These are phyloP conservation scores for Dendrostoma leiphaemia DNA, from an alignment of 2,329 filamentous ascomycete genomes.

Conservation along the genomic window DNA sequence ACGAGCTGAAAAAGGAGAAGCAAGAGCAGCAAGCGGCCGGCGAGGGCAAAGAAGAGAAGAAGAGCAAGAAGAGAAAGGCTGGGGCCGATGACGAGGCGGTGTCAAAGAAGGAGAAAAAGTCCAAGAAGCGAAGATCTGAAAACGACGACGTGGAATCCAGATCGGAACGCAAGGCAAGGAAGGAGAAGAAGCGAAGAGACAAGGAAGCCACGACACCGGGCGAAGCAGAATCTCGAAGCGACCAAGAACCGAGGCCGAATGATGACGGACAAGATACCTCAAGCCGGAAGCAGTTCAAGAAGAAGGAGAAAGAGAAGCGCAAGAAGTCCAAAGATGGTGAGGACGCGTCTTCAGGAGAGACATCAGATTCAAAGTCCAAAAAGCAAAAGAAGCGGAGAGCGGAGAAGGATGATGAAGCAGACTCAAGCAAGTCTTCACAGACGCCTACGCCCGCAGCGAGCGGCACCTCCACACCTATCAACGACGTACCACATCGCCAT, in stretches of 20 bases:
- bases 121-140: constrained; percentile 49
- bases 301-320: constrained; percentile 22
- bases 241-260: constrained; percentile 25
- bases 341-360: constrained; percentile 24
- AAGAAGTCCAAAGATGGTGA: constrained; percentile 37
- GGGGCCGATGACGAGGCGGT: constrained; percentile 23
- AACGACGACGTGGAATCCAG: constrained; percentile 36
- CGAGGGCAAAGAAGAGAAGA: constrained; percentile 18
- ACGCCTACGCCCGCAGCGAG: constrained; percentile 44
- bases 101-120: constrained; percentile 42
- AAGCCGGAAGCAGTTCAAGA: constrained; percentile 26
- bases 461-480: constrained; percentile 27
- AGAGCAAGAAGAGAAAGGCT: constrained; percentile 28
- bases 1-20: constrained; percentile 26
- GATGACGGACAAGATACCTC: constrained; percentile 22
- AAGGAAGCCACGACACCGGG: constrained; percentile 38
- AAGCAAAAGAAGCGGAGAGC: constrained; percentile 25
- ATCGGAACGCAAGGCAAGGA: constrained; percentile 48
- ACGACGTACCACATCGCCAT: constrained; percentile 57
- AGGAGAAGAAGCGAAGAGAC: constrained; percentile 39
- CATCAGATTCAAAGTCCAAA: constrained; percentile 15
- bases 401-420: constrained; percentile 24
- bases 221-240: not conserved
- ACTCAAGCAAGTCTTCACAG: constrained; percentile 38
- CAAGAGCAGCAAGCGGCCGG: constrained; percentile 22